Evolutionary conservation across 2,329 filamentous ascomycete species (phyloP), one percentile per base, ranked within the genome.

Genomic region (Calonectria pseudoreteaudii): DNA sequence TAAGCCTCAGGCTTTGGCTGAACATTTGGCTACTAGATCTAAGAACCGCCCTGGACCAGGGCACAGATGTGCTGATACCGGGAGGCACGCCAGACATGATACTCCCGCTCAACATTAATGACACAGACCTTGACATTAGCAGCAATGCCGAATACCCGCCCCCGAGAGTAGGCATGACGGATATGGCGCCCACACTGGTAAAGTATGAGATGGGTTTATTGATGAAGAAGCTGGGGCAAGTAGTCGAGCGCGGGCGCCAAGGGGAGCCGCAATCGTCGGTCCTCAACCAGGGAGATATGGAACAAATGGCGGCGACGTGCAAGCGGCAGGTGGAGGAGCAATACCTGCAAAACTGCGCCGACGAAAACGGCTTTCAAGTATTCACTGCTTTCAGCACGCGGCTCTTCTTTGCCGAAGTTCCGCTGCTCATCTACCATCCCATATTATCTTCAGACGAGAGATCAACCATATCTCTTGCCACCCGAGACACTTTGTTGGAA

Each of bases 31-130:
- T 74, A 16, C 28, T 74, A n/a, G 72, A 74, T 47, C 50, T 68
- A 38, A 71, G 60, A 36, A 74, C 72, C 3, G 64, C 72, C 28
- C 23, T 74, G 3, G 72, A 74, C 66, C 41, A 64, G 18, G 64
- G 64, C n/a, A 68, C 72, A 3, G 52, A 74, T 18, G 52, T 52
- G 10, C 26, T 74, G 47, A 74, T 74, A 58, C 1, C 62, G 6
- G 72, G 56, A 23, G 64, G 23, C 3, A 34, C 28, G 16, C 11
- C 26, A 4, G 68, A 14, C 23, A 30, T 56, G 36, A 41, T 41
- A 13, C 72, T 60, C 30, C 68, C 72, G 26, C 72, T 60, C 14
- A 74, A 74, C 23, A 71, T 74, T n/a, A 58, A 74, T 64, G 72
- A 74, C 41, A 68, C 68, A 1, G 72, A 74, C 47, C 47, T 74